Base-by-base conservation (phyloP, 2,329 filamentous ascomycete genomes). In the Ustulina deusta region DNA sequence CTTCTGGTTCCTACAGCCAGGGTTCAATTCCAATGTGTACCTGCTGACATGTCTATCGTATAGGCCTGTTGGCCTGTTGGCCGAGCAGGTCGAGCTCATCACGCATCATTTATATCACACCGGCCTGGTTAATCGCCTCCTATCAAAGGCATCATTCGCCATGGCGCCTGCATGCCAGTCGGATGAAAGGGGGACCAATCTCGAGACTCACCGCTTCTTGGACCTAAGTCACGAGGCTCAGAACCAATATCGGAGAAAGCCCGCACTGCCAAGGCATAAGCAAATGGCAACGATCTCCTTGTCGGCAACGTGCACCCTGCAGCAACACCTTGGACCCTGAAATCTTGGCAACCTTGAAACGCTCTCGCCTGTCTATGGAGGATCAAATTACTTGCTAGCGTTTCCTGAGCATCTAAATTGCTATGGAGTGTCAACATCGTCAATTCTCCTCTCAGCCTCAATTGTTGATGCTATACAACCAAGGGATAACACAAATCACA, bases 141-240 rank as follows among this genome's bases (percentile, higher is more conserved):
- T 60, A 56, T 60, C 15, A 58, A 32, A 51, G 34, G 34, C 51
- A 17, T 38, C 48, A 29, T 48, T 38, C 55, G 46, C 40, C 22
- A 40, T 58, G 42, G 34, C 62, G 62, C n/a, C 34, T 56, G 52
- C 62, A 7, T 55, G 27, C 40, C 20, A 58, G 17, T 34, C 34
- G 17, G 9, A 44, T 27, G 48, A 46, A 58, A 57, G 20, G 62
- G 62, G 25, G 29, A 25, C 40, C 56, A 61, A 57, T 64, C 38
- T 57, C 20, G n/a, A 58, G 51, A 38, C 67, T 67, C 67, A 69
- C 68, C 68, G 64, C 68, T 42, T 64, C 49, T 62, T 65, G 36
- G 48, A 38, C 36, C 22, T 34, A 40, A 66, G 67, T 66, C 55
- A 66, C 49, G 55, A 51, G 61, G 51, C 20, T 58, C 29, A 38